Conservation (phyloP, 345 rosid species). For the Moricandia moricandioides region DNA sequence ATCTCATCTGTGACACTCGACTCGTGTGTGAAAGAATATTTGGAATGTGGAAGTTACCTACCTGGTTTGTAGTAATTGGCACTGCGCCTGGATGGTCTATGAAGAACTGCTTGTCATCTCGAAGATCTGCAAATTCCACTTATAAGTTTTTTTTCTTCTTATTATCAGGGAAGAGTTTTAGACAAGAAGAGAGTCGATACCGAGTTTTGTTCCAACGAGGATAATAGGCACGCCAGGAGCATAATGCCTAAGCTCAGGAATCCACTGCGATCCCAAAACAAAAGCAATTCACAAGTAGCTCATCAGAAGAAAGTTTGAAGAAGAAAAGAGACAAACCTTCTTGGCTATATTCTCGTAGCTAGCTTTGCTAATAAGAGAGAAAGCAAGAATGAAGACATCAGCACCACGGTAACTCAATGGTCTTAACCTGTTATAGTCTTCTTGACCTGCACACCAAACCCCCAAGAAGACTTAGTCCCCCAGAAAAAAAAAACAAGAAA, state of each 20-base stretch:
- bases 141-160: neutral
- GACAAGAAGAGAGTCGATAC: slow-evolving; percentile 30
- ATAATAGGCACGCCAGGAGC: slow-evolving; percentile 85
- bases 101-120: slow-evolving; percentile 70
- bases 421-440: slow-evolving; percentile 88
- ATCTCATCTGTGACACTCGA: neutral
- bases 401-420: slow-evolving; percentile 95
- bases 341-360: slow-evolving; percentile 95
- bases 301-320: neutral
- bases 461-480: neutral
- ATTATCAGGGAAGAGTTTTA: neutral
- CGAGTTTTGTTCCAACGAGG: slow-evolving; percentile 91
- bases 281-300: neutral
- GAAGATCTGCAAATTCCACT: slow-evolving; percentile 52
- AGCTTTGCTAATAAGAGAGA: slow-evolving; percentile 98
- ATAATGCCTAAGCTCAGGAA: slow-evolving; percentile 90
- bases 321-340: slow-evolving; percentile 51
- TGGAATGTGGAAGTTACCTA: slow-evolving; percentile 19
- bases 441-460: slow-evolving; percentile 64
- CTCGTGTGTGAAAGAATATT: neutral
- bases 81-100: slow-evolving; percentile 75
- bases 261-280: slow-evolving; percentile 56
- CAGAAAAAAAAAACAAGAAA: neutral
- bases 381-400: slow-evolving; percentile 91
- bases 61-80: slow-evolving; percentile 67